These are phyloP conservation scores for Globisporangium echinulatum DNA, from an alignment of 352 stramenopile species.

Conservation along the genomic window DNA sequence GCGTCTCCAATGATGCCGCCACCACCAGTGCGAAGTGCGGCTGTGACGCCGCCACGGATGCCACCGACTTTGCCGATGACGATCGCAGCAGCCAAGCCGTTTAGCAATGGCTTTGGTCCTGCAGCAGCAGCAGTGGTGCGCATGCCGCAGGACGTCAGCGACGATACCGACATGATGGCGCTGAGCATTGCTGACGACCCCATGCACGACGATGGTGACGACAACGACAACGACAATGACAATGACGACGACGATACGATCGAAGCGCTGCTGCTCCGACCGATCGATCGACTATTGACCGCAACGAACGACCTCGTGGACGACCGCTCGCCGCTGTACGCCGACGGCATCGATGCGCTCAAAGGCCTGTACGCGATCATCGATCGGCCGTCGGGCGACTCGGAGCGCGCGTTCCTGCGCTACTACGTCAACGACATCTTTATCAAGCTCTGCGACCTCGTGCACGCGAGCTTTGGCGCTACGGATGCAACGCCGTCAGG, in stretches of 20 bases:
- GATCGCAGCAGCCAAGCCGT: conserved; percentile 8
- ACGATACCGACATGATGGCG: conserved; percentile 52
- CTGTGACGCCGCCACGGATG: conserved; percentile 16
- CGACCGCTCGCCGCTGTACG: conserved; percentile 41
- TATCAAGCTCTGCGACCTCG: conserved; percentile 61
- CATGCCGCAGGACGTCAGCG: conserved; percentile 26
- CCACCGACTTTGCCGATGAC: background rate
- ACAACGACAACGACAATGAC: background rate
- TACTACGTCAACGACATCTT: conserved; percentile 80
- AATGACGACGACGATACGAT: conserved; percentile 12
- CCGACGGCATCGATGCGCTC: conserved; percentile 62
- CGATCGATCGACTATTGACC: conserved; percentile 64
- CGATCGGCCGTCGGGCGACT: conserved; percentile 43
- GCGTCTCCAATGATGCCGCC: background rate
- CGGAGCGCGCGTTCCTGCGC: conserved; percentile 59
- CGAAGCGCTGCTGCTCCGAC: conserved; percentile 52
- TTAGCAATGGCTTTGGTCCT: conserved; percentile 10
- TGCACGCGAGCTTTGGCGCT: conserved; percentile 64
- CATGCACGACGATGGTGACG: background rate
- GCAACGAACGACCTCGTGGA: conserved; percentile 55
- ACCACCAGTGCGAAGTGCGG: background rate
- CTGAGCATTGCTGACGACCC: conserved; percentile 20
- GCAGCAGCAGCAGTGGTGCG: background rate
- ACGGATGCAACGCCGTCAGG: conserved; percentile 27
- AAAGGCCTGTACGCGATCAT: conserved; percentile 79